Evolutionary conservation across 2,329 filamentous ascomycete genomes (phyloP), one percentile per base, ranked within the genome.

Genomic region (Atkinsonella texensis): DNA sequence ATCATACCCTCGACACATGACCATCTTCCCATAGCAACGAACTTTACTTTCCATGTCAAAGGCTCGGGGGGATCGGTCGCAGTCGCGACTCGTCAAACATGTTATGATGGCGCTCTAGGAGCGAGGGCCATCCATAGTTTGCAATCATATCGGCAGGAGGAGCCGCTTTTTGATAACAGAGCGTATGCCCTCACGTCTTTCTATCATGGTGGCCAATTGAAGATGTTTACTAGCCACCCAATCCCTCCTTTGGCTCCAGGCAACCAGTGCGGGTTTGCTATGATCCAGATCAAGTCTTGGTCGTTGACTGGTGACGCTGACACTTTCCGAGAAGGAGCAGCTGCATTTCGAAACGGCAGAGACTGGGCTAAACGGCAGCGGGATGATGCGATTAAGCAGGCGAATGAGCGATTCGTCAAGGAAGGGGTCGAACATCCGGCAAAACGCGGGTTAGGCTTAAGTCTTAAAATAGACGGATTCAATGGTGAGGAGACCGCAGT

Each of bases 21-120:
- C 23, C 54, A 60, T 52, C 56, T 61, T 42, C 68, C 68, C 1
- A 55, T 66, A 3, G 57, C 57, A 18, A 68, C 67, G 8, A 72
- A 72, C 55, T 68, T 70, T 52, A 70, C 71, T 53, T 47, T 71
- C 5, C 62, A 64, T 46, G 63, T 57, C 0, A 72, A 71, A 53
- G 65, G 66, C 1, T 65, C 63, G 5, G 53, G 65, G 53, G 63
- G 63, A 17, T 41, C 47, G 9, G 20, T 47, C 18, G 56, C 55
- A 4, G 65, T 64, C 18, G 63, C 62, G 15, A 55, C 7, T 43
- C 60, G 60, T 41, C 68, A 70, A 52, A 65, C 61, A 47, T 60
- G 55, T 44, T 65, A 70, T 51, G 59, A 70, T 55, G 64, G 63
- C 20, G 65, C 68, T 28, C 28, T 28, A 28, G 28, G 28, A 8